Percentiles rank a stretch among this genome's conserved stretches.
Conservation (phyloP, 1,284 basidiomycete species). For the Microbotryum lychnidis-dioicae region DNA sequence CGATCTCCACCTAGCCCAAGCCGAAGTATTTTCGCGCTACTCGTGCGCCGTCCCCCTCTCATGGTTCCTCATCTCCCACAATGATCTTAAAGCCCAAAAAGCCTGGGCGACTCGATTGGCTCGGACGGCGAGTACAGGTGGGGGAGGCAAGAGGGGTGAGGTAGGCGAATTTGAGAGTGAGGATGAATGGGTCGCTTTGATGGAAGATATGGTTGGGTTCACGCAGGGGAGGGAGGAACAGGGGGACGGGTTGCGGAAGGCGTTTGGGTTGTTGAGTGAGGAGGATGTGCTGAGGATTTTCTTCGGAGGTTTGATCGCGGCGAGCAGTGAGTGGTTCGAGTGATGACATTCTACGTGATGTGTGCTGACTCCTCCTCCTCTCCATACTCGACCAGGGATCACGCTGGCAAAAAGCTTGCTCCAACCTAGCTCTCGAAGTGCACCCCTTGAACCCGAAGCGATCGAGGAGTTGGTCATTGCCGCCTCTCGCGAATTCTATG, state of each 20-base stretch:
- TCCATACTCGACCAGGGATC: conserved; percentile 53
- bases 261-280: conserved; percentile 64
- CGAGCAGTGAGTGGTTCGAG: conserved; percentile 62
- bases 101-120: conserved; percentile 79
- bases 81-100: conserved; percentile 61
- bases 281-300: conserved; percentile 70
- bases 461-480: conserved; percentile 71
- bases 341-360: background rate
- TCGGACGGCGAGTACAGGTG: conserved; percentile 51
- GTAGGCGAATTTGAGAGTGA: conserved; percentile 48
- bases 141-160: conserved; percentile 12
- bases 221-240: conserved; percentile 52
- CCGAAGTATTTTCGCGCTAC: conserved; percentile 82
- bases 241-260: conserved; percentile 46
- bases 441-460: conserved; percentile 46
- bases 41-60: conserved; percentile 65
- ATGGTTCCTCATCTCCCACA: conserved; percentile 73
- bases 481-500: conserved; percentile 79
- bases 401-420: conserved; percentile 63
- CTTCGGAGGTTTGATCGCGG: conserved; percentile 69
- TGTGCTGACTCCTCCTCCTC: background rate
- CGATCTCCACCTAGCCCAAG: conserved; percentile 86
- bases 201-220: conserved; percentile 82
- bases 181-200: conserved; percentile 72
- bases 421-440: conserved; percentile 45